phyloP scores from a whole-genome alignment of 352 stramenopile species.

The Globisporangium lucens region DNA sequence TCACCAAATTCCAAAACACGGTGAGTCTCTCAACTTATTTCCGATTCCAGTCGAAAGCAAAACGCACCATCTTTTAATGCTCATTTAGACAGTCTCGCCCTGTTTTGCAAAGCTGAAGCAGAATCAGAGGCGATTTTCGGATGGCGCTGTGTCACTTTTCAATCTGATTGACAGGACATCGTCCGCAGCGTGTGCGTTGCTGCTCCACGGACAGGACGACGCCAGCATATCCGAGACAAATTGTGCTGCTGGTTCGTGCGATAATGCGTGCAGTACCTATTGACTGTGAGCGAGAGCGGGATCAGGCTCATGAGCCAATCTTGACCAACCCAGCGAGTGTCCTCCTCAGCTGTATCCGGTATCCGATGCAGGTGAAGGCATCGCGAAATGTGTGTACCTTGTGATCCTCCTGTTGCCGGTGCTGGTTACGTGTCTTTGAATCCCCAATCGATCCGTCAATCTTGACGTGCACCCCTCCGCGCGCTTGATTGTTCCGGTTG shows the following conservation, averaged over 20 bases:
- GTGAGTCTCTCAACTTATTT: not conserved
- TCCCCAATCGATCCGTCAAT: not conserved
- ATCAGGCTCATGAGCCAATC: not conserved
- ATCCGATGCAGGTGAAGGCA: not conserved
- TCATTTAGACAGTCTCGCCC: not conserved
- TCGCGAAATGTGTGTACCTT: not conserved
- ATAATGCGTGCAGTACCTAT: too few relatives aligned
- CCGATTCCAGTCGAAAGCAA: not conserved
- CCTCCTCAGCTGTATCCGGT: not conserved
- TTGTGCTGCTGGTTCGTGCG: not conserved
- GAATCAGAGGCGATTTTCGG: not conserved
- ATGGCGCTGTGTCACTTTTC: not conserved
- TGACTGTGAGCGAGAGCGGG: not conserved
- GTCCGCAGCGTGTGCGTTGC: not conserved
- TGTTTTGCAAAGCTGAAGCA: constrained; percentile 3
- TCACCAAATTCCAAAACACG: not conserved
- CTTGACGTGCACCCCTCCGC: not conserved
- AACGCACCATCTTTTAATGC: not conserved
- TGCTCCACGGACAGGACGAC: not conserved
- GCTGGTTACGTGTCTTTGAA: not conserved
- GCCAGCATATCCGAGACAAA: not conserved
- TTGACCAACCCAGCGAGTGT: not conserved
- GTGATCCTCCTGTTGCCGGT: not conserved
- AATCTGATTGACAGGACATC: not conserved
- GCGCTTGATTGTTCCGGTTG: not conserved